phyloP scores from a whole-genome alignment of 148 eudicot species.

The Beta vulgaris region DNA sequence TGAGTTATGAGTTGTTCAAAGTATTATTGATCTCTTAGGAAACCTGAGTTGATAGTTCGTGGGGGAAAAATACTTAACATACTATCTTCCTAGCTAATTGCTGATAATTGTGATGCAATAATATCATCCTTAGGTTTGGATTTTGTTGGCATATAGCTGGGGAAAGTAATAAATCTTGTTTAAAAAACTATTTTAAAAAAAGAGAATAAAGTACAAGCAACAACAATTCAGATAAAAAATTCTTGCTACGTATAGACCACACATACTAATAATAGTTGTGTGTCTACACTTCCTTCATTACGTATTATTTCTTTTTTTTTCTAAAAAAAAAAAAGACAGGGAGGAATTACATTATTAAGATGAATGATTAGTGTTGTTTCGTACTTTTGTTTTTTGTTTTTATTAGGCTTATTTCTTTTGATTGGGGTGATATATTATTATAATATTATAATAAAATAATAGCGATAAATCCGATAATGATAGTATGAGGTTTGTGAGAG shows the following conservation, averaged over 20 bases:
- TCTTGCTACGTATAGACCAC: slow-evolving; percentile 1
- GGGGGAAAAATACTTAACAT: neutral
- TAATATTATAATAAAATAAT: neutral
- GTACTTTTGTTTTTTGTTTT: neutral
- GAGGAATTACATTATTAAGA: neutral
- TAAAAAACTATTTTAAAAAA: neutral
- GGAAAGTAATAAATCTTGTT: neutral
- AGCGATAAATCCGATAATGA: neutral
- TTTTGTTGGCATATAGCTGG: slow-evolving; percentile 12
- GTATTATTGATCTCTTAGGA: neutral
- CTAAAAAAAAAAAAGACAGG: neutral
- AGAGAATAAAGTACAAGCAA: neutral
- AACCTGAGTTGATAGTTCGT: slow-evolving; percentile 11
- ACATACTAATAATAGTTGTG: neutral
- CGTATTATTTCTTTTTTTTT: neutral
- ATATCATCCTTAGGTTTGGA: neutral
- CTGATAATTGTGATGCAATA: neutral
- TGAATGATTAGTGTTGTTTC: slow-evolving; percentile 11
- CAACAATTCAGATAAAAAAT: neutral
- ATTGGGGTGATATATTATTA: neutral
- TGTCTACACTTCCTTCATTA: neutral
- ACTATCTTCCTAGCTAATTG: neutral
- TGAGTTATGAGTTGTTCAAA: neutral
- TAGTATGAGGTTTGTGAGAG: slow-evolving; percentile 13
- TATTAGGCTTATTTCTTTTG: slow-evolving; percentile 3